Evolutionary conservation across 257 asterid genomes (phyloP), one percentile per base, ranked within the genome.

Genomic region (Leptodermis oblonga): DNA sequence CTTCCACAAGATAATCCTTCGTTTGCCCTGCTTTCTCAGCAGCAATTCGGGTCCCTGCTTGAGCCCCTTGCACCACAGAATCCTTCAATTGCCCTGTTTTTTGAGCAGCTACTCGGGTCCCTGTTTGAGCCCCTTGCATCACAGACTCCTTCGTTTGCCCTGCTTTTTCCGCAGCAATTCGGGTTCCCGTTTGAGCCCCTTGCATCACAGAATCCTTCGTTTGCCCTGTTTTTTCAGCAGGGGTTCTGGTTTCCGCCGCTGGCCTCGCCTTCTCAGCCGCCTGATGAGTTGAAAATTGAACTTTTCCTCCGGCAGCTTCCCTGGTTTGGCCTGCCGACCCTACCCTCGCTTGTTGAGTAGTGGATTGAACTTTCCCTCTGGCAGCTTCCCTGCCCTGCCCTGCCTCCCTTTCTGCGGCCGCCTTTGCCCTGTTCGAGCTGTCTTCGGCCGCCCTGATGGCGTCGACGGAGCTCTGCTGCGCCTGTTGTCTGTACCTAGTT

Each of bases 391-490:
- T 86, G 0, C 79, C 82, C 78, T 83, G 0, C 71, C 79, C 41
- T 71, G 77, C 52, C 1, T 77, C 69, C 31, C 69, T 67, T 36
- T 61, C 28, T 4, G 77, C 69, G 20, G 34, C 30, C 18, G 68
- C 72, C 56, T 79, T 85, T 0, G 82, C 81, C 56, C 68, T 76
- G 55, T 82, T 62, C 15, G 55, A 82, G 1, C 87, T 78, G 62
- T 85, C 80, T 42, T 80, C 85, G 0, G 93, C 88, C 0, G 86
- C 86, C 22, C 83, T 70, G 41, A 86, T 78, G 0, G 92, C 83
- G 13, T 86, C 87, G 54, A 54, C 63, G 1, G 92, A 86, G 0
- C 82, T 88, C 80, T 88, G 88, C 51, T 90, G 97, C 7, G 96
- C 97, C 4, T 71, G 41, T 23, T 70, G 81, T 71, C 97, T 82